Conservation (phyloP, 192 early-diverging fungal genomes). For the Coemansia sp. region DNA sequence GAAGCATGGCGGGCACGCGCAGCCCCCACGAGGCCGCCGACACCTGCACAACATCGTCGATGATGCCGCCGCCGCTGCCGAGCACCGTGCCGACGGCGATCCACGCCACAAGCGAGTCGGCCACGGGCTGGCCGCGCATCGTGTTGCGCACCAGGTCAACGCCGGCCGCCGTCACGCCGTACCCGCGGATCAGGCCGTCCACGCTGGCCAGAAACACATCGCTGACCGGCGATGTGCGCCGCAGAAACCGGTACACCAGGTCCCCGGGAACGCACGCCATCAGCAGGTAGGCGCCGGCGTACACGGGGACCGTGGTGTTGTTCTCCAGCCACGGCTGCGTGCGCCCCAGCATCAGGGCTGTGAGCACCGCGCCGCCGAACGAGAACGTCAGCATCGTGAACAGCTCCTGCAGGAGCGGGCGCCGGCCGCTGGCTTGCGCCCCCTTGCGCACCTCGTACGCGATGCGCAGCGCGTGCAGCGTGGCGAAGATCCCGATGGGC, state of each 20-base stretch:
- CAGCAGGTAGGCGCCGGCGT: constrained; percentile 39
- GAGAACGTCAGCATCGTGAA: constrained; percentile 57
- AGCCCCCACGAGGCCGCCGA: constrained; percentile 38
- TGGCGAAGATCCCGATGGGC: constrained; percentile 55
- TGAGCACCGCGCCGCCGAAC: constrained; percentile 57
- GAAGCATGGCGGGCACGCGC: constrained; percentile 49
- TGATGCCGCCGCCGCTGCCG: constrained; percentile 57
- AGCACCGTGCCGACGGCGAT: constrained; percentile 50
- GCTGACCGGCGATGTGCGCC: constrained; percentile 40
- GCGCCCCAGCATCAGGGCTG: constrained; percentile 49
- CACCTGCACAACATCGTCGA: constrained; percentile 57
- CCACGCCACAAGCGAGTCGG: constrained; percentile 54
- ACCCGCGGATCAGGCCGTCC: constrained; percentile 55
- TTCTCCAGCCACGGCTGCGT: constrained; percentile 54
- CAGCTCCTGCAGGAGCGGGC: constrained; percentile 48
- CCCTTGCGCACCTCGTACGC: constrained; percentile 59
- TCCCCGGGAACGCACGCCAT: constrained; percentile 50
- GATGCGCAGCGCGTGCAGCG: constrained; percentile 54
- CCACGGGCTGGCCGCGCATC: constrained; percentile 44
- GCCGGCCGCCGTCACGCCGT: constrained; percentile 54
- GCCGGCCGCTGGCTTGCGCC: constrained; percentile 34
- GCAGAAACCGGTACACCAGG: constrained; percentile 39
- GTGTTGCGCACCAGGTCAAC: constrained; percentile 53
- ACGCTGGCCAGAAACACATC: constrained; percentile 55
- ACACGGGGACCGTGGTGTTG: constrained; percentile 49